A percentile compares a stretch with the other conserved stretches of the same genome.
Conservation (phyloP, 805 yeast species). For the Teunomyces cretensis region DNA sequence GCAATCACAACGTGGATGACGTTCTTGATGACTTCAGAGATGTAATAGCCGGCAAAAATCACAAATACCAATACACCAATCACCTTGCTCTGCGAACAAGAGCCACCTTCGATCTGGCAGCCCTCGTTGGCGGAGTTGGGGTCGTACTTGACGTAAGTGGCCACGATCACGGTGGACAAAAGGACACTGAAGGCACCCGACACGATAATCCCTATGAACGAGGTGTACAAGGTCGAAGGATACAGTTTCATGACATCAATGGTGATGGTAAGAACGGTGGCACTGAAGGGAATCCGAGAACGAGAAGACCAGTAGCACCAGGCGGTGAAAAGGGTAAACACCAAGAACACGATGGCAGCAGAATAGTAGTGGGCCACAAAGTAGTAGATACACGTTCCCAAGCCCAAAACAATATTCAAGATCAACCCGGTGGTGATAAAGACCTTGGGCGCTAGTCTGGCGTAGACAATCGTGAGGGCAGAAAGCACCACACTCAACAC, state of each 20-base stretch:
- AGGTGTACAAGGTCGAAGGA: constrained; percentile 66
- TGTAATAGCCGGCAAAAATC: constrained; percentile 79
- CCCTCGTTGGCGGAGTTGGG: constrained; percentile 53
- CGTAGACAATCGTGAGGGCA: constrained; percentile 52
- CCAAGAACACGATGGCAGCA: constrained; percentile 73
- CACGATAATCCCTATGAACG: constrained; percentile 58
- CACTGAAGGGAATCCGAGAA: constrained; percentile 69
- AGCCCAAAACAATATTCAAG: constrained; percentile 62
- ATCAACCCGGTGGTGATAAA: constrained; percentile 72
- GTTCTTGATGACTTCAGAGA: constrained; percentile 80
- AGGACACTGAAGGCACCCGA: constrained; percentile 64
- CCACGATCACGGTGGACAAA: constrained; percentile 66
- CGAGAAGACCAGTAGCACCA: constrained; percentile 75
- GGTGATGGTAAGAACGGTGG: constrained; percentile 65
- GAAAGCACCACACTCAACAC: constrained; percentile 62
- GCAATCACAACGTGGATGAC: constrained; percentile 78
- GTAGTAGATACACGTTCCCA: constrained; percentile 77
- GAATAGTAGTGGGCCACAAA: constrained; percentile 69
- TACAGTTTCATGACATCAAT: constrained; percentile 73
- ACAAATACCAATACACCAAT: constrained; percentile 71
- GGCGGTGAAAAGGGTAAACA: constrained; percentile 63
- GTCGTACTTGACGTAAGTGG: constrained; percentile 76
- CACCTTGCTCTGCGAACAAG: constrained; percentile 56
- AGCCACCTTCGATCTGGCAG: constrained; percentile 53
- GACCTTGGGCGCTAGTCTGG: constrained; percentile 61